Base-by-base conservation (phyloP, 768 basidiomycete species). In the Podaxis sp. region DNA sequence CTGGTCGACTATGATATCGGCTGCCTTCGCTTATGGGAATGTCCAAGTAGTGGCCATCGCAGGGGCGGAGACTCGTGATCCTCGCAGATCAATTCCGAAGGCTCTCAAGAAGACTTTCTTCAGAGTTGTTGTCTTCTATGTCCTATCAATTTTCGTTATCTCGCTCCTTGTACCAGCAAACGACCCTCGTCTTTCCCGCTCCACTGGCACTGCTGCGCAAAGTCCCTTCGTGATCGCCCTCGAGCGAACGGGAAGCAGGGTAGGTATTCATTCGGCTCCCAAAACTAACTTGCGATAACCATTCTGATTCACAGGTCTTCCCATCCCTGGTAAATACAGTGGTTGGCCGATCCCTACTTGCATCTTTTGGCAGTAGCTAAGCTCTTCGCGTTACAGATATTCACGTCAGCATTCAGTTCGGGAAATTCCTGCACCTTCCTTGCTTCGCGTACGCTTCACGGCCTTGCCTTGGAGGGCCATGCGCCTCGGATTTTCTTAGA, bases 191-290 rank as follows among this genome's bases (percentile, higher is more conserved):
- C 71, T 75, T 36, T 66, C 67, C 25, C 59, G 63, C 37, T 55
- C 66, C 22, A 68, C 71, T 53, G 68, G 69, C 5, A 71, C 79
- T 19, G 85, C 79, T 15, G 85, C 82, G 1, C 75, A 84, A 43
- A 89, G 87, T 33, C 90, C 90, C 0, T 92, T 90, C 72, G 89
- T 92, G 41, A 82, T 91, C 61, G 90, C 88, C 25, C 85, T 90
- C 67, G 77, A 73, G 43, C 75, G 79, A 22, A 83, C 84, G 5
- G 85, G 88, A 9, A 82, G 88, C 71, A 84, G 82, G 72, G 84
- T 75, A 19, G 65, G 69, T 51, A n/a, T 33, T 19, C 57, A 43
- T 17, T 51, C 7, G 50, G 54, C 24, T 61, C 43, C n/a, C 27
- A 57, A 24, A 25, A 24, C 24, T 5, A 22, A 54, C 49, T 41